Conservation (phyloP, 495 filamentous ascomycete genomes). For the Acidomyces sp. region DNA sequence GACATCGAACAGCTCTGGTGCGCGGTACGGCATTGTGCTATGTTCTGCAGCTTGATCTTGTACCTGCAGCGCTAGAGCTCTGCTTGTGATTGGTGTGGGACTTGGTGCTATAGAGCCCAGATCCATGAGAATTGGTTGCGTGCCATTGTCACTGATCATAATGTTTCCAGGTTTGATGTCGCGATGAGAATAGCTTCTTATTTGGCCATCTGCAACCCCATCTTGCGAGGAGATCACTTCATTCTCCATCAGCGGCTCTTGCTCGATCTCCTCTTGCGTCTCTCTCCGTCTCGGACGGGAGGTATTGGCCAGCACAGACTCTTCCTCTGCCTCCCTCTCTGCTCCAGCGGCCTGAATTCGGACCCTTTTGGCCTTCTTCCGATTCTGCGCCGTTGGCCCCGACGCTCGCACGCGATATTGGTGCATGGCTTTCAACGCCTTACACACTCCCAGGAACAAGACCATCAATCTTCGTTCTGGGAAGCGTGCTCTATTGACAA, state of each 20-base stretch:
- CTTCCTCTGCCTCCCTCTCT: slow-evolving; percentile 45
- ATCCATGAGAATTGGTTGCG: slow-evolving; percentile 93
- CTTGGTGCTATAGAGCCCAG: slow-evolving; percentile 81
- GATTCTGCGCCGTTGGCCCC: slow-evolving; percentile 38
- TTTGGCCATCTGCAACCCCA: slow-evolving; percentile 53
- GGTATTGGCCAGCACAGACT: slow-evolving; percentile 35
- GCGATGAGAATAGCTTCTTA: slow-evolving; percentile 79
- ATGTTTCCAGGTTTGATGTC: slow-evolving; percentile 99
- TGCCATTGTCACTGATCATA: slow-evolving; percentile 84
- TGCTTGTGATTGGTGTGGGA: slow-evolving; percentile 83
- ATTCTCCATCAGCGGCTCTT: slow-evolving; percentile 52
- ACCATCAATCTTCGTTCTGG: slow-evolving; percentile 80
- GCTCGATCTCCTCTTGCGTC: slow-evolving; percentile 37
- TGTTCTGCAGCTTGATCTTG: slow-evolving; percentile 94
- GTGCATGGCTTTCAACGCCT: slow-evolving; percentile 80
- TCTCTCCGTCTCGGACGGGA: slow-evolving; percentile 36
- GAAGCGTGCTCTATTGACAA: slow-evolving; percentile 91
- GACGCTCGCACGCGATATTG: slow-evolving; percentile 58
- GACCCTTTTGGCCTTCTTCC: slow-evolving; percentile 45
- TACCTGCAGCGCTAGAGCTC: slow-evolving; percentile 76
- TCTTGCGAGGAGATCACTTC: slow-evolving; percentile 64
- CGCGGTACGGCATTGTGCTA: slow-evolving; percentile 95
- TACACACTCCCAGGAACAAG: slow-evolving; percentile 82
- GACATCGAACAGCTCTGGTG: slow-evolving; percentile 94
- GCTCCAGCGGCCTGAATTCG: slow-evolving; percentile 46